A percentile compares a stretch with the other conserved stretches of the same genome.
These are phyloP conservation scores for Cudoniella acicularis DNA, from an alignment of 495 filamentous ascomycete species.

Conservation along the genomic window DNA sequence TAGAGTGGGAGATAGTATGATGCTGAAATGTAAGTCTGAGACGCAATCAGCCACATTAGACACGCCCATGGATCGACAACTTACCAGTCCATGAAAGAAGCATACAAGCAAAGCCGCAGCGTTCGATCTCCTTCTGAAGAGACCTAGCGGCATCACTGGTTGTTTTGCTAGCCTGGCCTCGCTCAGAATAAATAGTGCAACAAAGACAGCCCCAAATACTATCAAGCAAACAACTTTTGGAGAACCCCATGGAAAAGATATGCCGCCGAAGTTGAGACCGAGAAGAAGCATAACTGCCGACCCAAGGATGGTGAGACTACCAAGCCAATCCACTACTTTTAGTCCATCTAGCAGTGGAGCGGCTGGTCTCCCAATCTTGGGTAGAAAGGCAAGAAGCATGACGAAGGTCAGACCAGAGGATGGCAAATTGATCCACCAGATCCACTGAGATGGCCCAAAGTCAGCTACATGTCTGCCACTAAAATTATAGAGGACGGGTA, in stretches of 20 bases:
- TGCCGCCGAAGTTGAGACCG: conserved; percentile 67
- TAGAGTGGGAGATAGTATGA: conserved; percentile 73
- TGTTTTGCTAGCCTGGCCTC: conserved; percentile 64
- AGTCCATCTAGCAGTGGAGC: conserved; percentile 48
- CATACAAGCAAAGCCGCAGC: conserved; percentile 44
- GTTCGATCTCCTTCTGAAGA: conserved; percentile 59
- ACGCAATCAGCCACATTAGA: neutral
- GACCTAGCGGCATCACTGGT: conserved; percentile 63
- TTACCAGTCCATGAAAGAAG: conserved; percentile 51
- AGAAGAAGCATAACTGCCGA: conserved; percentile 71
- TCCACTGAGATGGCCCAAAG: no score
- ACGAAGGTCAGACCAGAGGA: conserved; percentile 51
- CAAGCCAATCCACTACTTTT: conserved; percentile 47
- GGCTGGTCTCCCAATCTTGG: conserved; percentile 58
- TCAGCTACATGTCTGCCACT: no score
- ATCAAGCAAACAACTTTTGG: conserved; percentile 68
- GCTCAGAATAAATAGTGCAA: conserved; percentile 54
- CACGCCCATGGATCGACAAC: no score
- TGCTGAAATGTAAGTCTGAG: neutral
- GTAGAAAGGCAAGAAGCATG: conserved; percentile 52
- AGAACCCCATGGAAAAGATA: conserved; percentile 53
- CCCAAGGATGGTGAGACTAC: conserved; percentile 54
- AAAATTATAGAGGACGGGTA: no score
- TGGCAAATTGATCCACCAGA: conserved; percentile 44
- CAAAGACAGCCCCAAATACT: conserved; percentile 57